Evolutionary conservation across 768 basidiomycete species (phyloP).

Genomic region (Naganishia friedmannii): DNA sequence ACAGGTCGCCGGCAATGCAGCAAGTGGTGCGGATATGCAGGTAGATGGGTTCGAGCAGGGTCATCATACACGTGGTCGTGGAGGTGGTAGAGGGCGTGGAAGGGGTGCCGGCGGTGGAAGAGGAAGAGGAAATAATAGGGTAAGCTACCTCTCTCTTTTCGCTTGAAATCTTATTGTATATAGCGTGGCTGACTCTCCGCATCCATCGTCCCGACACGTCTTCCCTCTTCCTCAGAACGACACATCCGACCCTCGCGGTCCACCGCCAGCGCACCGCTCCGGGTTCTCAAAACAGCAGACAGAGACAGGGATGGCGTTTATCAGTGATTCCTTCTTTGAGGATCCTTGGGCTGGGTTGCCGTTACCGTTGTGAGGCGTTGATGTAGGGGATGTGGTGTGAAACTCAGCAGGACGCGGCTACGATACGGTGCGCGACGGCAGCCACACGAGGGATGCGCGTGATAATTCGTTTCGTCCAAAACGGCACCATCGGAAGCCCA

Average conservation of each 20-base stretch:
- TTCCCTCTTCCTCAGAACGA: not conserved
- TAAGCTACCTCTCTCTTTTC: not conserved
- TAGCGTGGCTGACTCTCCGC: too few species aligned
- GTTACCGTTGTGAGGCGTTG: too few species aligned
- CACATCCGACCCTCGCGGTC: not conserved
- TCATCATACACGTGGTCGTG: not conserved
- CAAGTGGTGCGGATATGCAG: not conserved
- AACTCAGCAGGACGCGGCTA: too few species aligned
- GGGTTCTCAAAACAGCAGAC: slow-evolving; percentile 21
- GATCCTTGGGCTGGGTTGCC: slow-evolving; percentile 9
- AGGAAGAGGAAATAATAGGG: not conserved
- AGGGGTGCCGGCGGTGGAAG: not conserved
- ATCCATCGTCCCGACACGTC: too few species aligned
- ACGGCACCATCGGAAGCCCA: too few species aligned
- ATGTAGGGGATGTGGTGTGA: too few species aligned
- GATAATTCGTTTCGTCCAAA: too few species aligned
- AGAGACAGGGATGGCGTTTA: slow-evolving; percentile 7
- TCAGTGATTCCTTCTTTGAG: slow-evolving; percentile 21
- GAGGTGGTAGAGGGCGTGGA: not conserved
- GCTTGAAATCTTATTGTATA: too few species aligned
- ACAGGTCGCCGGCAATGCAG: not conserved
- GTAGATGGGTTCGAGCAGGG: slow-evolving; percentile 17
- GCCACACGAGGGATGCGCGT: too few species aligned
- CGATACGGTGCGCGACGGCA: too few species aligned
- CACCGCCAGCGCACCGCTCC: not conserved